Evolutionary conservation across 1,139 yeast species (phyloP).

Genomic region (Pichia sp.): DNA sequence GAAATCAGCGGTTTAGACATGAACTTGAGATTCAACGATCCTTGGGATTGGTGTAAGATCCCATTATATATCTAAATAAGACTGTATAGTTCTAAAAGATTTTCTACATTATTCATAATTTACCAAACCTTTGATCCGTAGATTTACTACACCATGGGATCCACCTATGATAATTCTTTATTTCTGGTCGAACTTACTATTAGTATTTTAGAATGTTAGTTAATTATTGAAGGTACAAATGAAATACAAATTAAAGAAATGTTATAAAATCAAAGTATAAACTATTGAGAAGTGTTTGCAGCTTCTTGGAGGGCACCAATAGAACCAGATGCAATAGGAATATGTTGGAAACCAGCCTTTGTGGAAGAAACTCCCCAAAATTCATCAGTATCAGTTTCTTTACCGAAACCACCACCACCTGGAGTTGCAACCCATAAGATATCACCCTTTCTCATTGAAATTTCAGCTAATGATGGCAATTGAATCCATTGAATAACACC

Average conservation of each 20-base stretch:
- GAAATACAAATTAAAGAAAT: background rate
- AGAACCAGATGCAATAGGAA: constrained; percentile 9
- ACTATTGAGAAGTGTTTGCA: constrained; percentile 11
- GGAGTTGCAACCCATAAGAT: constrained; percentile 35
- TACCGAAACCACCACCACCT: constrained; percentile 54
- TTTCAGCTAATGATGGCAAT: constrained; percentile 42
- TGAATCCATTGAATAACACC: constrained; percentile 17
- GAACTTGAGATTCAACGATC: constrained; percentile 80
- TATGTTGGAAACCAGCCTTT: background rate
- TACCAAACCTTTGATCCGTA: no score
- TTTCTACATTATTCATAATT: no score
- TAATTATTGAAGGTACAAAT: background rate
- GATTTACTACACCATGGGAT: no score
- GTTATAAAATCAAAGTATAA: background rate
- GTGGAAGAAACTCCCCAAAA: constrained; percentile 6
- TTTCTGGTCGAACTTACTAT: no score
- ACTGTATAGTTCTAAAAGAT: no score
- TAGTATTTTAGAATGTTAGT: no score
- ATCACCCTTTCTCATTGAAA: constrained; percentile 30
- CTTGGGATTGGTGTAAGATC: constrained; percentile 59
- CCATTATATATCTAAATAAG: constrained; percentile 2
- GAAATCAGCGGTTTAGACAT: constrained; percentile 57
- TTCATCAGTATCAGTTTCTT: constrained; percentile 11
- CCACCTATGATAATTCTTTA: no score
- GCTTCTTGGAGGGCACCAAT: constrained; percentile 10